phyloP scores from a whole-genome alignment of 441 rosid species.

The Iberis amara region DNA sequence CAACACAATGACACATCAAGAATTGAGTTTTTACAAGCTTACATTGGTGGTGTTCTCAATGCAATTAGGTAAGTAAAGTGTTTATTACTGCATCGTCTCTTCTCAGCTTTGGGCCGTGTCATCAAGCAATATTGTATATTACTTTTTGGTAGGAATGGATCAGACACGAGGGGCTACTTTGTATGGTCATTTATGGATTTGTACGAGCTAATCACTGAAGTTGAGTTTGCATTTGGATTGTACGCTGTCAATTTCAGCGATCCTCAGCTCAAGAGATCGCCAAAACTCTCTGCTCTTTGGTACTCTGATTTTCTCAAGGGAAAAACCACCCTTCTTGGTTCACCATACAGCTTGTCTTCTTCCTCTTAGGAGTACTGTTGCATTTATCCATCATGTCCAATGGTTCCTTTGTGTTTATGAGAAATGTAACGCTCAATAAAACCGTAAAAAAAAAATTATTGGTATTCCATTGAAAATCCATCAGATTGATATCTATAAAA shows the following conservation, averaged over 20 bases:
- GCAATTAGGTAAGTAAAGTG: conserved; percentile 62
- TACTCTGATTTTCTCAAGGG: conserved; percentile 53
- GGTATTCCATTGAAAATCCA: no score
- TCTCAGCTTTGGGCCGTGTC: no score
- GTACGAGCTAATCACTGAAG: conserved; percentile 47
- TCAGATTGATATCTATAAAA: no score
- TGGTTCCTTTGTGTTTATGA: no score
- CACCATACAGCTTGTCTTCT: no score
- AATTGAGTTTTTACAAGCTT: conserved; percentile 41
- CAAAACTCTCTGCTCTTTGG: conserved; percentile 60
- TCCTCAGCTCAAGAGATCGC: conserved; percentile 36
- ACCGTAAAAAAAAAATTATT: no score
- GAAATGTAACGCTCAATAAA: no score
- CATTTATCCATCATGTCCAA: no score
- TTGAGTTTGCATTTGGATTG: conserved; percentile 35
- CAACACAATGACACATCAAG: conserved; percentile 47
- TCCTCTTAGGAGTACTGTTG: no score
- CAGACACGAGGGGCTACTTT: conserved; percentile 55
- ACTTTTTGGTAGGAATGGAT: conserved; percentile 81
- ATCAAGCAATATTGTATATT: no score
- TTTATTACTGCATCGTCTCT: no score
- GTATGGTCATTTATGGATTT: conserved; percentile 61
- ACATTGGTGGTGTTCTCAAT: conserved; percentile 52
- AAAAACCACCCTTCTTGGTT: no score
- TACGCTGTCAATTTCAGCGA: conserved; percentile 46